phyloP scores from a whole-genome alignment of 164 flowering plant genomes.

The Aristolochia californica region DNA sequence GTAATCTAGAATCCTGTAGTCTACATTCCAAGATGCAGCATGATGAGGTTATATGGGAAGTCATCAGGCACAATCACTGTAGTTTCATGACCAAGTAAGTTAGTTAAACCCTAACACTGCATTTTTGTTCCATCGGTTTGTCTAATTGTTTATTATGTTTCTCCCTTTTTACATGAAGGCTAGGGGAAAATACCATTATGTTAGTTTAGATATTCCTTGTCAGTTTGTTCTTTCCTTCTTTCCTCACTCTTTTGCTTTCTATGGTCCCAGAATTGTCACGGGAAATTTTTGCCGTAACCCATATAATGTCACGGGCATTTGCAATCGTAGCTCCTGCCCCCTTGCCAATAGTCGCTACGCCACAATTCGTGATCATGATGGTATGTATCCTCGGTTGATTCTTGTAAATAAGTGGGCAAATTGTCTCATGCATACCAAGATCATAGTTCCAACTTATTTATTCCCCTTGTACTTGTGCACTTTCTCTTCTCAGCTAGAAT shows the following conservation, averaged over 20 bases:
- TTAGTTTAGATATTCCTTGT: not conserved
- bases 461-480: too few species aligned
- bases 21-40: constrained; percentile 54
- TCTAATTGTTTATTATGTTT: too few species aligned
- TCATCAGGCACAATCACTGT: constrained; percentile 87
- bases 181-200: too few species aligned
- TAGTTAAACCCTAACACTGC: not conserved
- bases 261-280: constrained; percentile 39
- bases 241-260: not conserved
- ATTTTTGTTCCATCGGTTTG: not conserved
- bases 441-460: too few species aligned
- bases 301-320: constrained; percentile 80
- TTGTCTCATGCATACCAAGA: too few species aligned
- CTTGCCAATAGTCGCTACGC: constrained; percentile 95
- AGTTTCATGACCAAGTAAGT: constrained; percentile 91
- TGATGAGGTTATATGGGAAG: constrained; percentile 94
- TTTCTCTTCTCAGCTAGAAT: too few species aligned
- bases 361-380: constrained; percentile 68
- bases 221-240: constrained; percentile 2
- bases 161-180: too few species aligned
- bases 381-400: constrained; percentile 11
- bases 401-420: too few species aligned
- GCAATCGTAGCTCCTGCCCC: constrained; percentile 93
- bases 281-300: constrained; percentile 84
- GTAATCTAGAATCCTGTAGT: too few species aligned